Base-by-base conservation (phyloP, 2,329 filamentous ascomycete species). In the Aspergillus japonicus region DNA sequence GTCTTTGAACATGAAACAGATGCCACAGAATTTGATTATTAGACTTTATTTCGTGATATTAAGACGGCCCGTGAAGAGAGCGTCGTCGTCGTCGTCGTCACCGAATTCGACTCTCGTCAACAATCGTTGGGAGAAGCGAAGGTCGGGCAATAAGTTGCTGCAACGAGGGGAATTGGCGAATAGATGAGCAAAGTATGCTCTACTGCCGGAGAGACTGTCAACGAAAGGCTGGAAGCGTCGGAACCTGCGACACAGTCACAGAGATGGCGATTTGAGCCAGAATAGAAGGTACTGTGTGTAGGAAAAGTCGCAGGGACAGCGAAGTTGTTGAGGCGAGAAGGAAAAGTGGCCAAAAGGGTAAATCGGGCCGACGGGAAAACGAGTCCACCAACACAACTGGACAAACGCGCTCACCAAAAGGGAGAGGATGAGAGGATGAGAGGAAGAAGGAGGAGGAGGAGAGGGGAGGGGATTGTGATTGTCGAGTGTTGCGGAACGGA, bases 151-250 rank as follows among this genome's bases (percentile, higher is more conserved):
- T 47, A 50, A 48, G 50, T 47, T 50, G 44, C 47, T 55, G 23
- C 58, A 69, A 68, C 55, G 68, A 69, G 61, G 59, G 67, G 56
- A 64, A 64, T 59, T 60, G 64, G 63, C 62, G 54, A 60, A 60
- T 60, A 50, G 48, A 52, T 50, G 52, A 48, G 29, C 31, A 57
- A 53, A 42, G 49, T 47, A 35, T 54, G 26, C n/a, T 42, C 55
- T 58, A 61, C 51, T 67, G 64, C 68, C 67, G 56, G 64, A 56
- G 48, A 50, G 48, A 57, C 51, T 62, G 62, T 68, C 68, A 75
- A 74, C 69, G 72, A 75, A 67, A 72, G 72, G 68, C 71, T 70
- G 69, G 69, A 61, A 70, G 71, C 69, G 71, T 72, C 71, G 69
- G 66, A 67, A 64, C 67, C 69, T 62, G 71, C 67, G 68, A 73